Evolutionary conservation across 2,329 filamentous ascomycete species (phyloP).

Genomic region (Hymenoscyphus infarciens): DNA sequence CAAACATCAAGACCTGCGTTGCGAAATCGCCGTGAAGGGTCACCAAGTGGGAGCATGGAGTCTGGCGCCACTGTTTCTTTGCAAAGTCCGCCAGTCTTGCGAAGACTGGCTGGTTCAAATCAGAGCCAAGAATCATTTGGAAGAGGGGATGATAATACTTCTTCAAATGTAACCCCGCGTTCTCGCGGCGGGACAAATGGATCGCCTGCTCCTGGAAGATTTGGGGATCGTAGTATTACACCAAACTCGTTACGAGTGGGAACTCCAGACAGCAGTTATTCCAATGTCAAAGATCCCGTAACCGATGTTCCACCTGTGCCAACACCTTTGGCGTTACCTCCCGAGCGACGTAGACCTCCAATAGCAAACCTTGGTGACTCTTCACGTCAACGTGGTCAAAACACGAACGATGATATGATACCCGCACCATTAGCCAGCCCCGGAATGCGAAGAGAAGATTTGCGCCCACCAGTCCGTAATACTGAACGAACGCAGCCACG

Average conservation of each 20-base stretch:
- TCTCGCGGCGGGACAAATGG: slow-evolving; percentile 33
- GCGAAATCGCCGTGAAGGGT: slow-evolving; percentile 29
- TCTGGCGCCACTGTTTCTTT: slow-evolving; percentile 19
- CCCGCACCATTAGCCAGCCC: slow-evolving; percentile 38
- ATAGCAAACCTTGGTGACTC: slow-evolving; percentile 30
- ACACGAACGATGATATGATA: slow-evolving; percentile 32
- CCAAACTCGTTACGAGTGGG: slow-evolving; percentile 30
- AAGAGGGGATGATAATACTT: slow-evolving; percentile 32
- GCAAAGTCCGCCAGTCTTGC: slow-evolving; percentile 25
- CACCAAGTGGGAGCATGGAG: slow-evolving; percentile 30
- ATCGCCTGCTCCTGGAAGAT: slow-evolving; percentile 30
- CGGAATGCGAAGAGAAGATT: slow-evolving; percentile 35
- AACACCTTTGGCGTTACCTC: slow-evolving; percentile 28
- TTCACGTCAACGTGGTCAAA: slow-evolving; percentile 31
- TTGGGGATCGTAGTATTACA: slow-evolving; percentile 33
- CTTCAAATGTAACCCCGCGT: slow-evolving; percentile 19
- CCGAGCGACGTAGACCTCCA: slow-evolving; percentile 36
- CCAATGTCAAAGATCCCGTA: slow-evolving; percentile 20
- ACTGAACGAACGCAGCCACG: slow-evolving; percentile 29
- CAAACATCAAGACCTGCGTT: slow-evolving; percentile 28
- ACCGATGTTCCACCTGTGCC: slow-evolving; percentile 32
- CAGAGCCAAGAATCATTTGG: slow-evolving; percentile 35
- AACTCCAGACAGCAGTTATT: slow-evolving; percentile 30
- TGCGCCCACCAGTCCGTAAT: slow-evolving; percentile 34
- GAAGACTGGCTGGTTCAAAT: slow-evolving; percentile 30